Base-by-base conservation (phyloP, 345 rosid genomes). In the Aquilaria yunnanensis region DNA sequence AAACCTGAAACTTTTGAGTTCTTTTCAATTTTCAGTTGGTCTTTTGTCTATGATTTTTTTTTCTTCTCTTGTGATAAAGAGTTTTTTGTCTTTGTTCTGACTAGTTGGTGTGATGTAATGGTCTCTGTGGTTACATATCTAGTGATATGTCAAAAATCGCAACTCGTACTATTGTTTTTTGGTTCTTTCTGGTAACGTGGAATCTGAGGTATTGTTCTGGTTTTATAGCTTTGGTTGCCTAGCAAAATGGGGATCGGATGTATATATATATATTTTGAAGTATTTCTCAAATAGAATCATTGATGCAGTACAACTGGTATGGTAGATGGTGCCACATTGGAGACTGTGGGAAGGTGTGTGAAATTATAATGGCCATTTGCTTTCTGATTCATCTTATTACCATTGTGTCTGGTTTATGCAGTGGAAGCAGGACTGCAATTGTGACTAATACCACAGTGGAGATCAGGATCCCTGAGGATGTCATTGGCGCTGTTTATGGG, bases 371-470 rank as follows among this genome's bases (percentile, higher is more conserved):
- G 53, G 55, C 34, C 45, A 13, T n/a, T 67, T 51, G 43, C 43
- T 37, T 37, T 5, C 43, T 37, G 43, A 37, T 37, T 29, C 10
- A 50, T 50, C 13, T 71, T 9, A 9, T 68, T 51, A 32, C 9
- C 51, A 48, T 58, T 68, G 7, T 33, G 8, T 72, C 16, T 66
- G 46, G 54, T 72, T 9, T 60, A 65, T 81, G 65, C 80, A 92
- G 97, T 75, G 89, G 91, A 72, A 84, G 77, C 68, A 89, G 72
- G 78, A 79, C 92, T 56, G 98, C 90, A 54, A 65, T 86, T 52
- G 96, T 93, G 66, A 86, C 95, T 56, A 90, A 88, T 74, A 82
- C 96, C 54, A 90, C 92, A 1, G 86, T 93, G 8, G 98, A 90
- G 81, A 85, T 90, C 55, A 62, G 72, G 62, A 84, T 93, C 57